These are phyloP conservation scores for Erysiphe pisi DNA, from an alignment of 2,329 filamentous ascomycete genomes.

Conservation along the genomic window DNA sequence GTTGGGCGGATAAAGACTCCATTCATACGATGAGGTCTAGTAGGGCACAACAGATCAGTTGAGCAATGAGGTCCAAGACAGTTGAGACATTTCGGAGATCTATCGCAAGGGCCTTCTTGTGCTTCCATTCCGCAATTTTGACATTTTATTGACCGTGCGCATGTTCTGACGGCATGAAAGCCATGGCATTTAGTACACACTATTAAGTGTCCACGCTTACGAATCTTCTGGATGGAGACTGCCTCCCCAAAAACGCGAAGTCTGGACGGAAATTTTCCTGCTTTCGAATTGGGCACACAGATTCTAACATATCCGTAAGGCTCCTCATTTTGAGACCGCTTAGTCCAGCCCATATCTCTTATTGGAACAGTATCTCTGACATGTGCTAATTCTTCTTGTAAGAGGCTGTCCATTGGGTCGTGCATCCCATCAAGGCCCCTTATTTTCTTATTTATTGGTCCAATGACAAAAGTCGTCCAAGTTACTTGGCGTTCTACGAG, in stretches of 20 bases:
- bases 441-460: not conserved
- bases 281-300: slow-evolving; percentile 6
- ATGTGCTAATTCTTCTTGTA: not conserved
- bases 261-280: not conserved
- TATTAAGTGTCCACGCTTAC: not conserved
- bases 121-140: not conserved
- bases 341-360: not conserved
- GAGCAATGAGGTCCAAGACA: not conserved
- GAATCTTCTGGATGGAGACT: not conserved
- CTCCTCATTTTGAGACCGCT: not conserved
- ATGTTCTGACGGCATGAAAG: not conserved
- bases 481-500: not conserved
- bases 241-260: not conserved
- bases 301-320: slow-evolving; percentile 13
- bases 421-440: not conserved
- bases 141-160: not conserved
- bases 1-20: not conserved
- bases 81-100: not conserved
- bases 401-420: not conserved
- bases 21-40: not conserved
- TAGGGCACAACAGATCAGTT: not conserved
- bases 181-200: not conserved
- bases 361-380: not conserved
- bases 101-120: not conserved
- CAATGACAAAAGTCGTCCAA: not conserved